These are phyloP conservation scores for Hyparrhenia diplandra DNA, from an alignment of 176 grass and related monocot species.

Conservation along the genomic window DNA sequence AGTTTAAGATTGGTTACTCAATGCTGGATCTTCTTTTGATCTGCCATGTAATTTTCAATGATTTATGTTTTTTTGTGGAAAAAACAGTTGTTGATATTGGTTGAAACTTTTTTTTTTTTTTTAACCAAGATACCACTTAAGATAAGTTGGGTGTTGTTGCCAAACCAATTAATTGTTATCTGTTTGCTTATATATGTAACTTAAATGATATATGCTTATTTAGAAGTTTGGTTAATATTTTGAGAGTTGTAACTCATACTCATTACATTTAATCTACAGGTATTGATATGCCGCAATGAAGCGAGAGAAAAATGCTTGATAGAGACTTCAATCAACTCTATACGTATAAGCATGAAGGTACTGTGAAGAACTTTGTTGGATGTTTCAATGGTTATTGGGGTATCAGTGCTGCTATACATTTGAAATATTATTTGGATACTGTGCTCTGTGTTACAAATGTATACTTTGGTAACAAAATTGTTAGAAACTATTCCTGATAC, in stretches of 20 bases:
- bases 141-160: neutral
- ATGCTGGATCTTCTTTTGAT: neutral
- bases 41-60: neutral
- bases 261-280: constrained; percentile 30
- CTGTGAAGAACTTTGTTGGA: neutral
- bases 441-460: neutral
- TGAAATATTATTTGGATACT: neutral
- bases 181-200: neutral
- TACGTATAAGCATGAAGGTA: constrained; percentile 97
- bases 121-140: neutral
- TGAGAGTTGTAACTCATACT: neutral
- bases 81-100: neutral
- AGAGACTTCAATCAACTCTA: constrained; percentile 95
- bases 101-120: neutral
- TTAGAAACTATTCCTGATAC: neutral
- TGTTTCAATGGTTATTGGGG: neutral
- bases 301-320: constrained; percentile 96
- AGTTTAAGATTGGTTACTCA: neutral
- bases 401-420: neutral
- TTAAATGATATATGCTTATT: neutral
- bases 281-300: constrained; percentile 94
- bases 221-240: neutral
- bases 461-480: neutral
- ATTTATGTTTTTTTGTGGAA: neutral
- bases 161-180: neutral